These are phyloP conservation scores for Zasmidium cellare DNA, from an alignment of 2,329 filamentous ascomycete species.

Conservation along the genomic window DNA sequence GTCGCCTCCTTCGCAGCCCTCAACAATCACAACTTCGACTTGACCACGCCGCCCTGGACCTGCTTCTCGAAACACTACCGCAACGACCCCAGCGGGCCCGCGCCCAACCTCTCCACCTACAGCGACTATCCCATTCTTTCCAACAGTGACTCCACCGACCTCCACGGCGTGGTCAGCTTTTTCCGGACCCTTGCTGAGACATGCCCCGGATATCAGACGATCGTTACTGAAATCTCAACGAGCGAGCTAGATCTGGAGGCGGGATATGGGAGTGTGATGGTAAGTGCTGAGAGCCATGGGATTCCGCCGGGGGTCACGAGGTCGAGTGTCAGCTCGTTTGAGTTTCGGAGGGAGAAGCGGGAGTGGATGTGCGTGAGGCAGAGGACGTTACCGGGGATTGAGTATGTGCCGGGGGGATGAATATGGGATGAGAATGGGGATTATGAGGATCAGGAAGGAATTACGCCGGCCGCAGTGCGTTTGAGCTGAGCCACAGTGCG, in stretches of 20 bases:
- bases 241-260: neutral
- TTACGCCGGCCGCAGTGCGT: too few species aligned
- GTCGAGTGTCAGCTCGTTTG: neutral
- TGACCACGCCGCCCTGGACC: neutral
- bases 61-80: neutral
- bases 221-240: neutral
- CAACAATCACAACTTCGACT: neutral
- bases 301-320: neutral
- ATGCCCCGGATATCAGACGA: neutral
- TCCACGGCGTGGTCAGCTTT: neutral
- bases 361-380: neutral
- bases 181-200: neutral
- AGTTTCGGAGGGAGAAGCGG: neutral
- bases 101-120: neutral
- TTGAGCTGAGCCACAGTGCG: too few species aligned
- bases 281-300: neutral
- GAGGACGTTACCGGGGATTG: conserved; percentile 1
- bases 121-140: neutral
- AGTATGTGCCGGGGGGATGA: neutral
- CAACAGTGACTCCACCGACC: neutral
- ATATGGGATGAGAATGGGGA: neutral
- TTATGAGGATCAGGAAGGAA: too few species aligned
- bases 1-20: neutral
- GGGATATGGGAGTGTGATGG: neutral
- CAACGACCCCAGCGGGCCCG: neutral